Base-by-base conservation (phyloP, 2,329 filamentous ascomycete genomes). In the Colletotrichum lentis region DNA sequence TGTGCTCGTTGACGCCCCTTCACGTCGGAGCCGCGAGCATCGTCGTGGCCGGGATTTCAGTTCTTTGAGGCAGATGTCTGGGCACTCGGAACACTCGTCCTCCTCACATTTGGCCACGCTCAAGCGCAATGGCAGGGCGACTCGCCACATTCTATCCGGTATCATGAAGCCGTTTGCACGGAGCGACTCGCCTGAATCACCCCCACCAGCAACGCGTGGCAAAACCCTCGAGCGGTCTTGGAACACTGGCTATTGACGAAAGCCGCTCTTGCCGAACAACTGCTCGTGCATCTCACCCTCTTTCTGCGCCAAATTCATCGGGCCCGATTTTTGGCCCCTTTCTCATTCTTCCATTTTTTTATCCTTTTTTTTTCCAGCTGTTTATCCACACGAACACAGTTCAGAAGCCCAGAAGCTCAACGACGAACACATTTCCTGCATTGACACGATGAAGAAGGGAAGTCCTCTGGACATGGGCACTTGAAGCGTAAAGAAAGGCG, bases 141-240 rank as follows among this genome's bases (percentile, higher is more conserved):
- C 81, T 10, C 74, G 81, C 58, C 81, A 78, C 5, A 78, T 83
- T 8, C 72, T 83, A 16, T 81, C 77, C 50, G 81, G 81, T 49
- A 81, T 83, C 70, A 83, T 82, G 76, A 77, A 79, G 50, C 82
- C 82, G 49, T 80, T 80, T 4, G 77, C 75, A 1, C 74, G 80
- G 35, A 76, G 78, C 27, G 80, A 81, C 61, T 81, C 80, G 46
- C 79, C 80, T 0, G 80, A 81, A n/a, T 72, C 73, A 8, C 67
- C 70, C 22, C 69, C 70, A 10, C 57, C 69, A 22, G 22, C 59
- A 12, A 41, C 64, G 5, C 60, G 68, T 20, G 50, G 61, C 55
- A 71, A 71, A 41, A 68, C 62, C 49, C 24, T 65, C 39, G 70
- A 71, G 44, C 55, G 68, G 31, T 41, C 43, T 12, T 67, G 67